Evolutionary conservation across 306 rosid species (phyloP).

Genomic region (Styphnolobium japonicum): DNA sequence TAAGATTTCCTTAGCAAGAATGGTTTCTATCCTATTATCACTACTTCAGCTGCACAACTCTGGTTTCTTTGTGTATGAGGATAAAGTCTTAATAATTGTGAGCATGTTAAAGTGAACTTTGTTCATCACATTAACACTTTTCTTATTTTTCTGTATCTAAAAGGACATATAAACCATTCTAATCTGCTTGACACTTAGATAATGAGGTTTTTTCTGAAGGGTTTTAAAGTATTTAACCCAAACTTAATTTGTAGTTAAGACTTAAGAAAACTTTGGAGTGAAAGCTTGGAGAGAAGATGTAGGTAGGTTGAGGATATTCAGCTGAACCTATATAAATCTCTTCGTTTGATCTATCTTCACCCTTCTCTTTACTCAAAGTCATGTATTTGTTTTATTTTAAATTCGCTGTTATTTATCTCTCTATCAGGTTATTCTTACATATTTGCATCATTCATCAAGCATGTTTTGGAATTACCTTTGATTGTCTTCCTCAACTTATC

Average conservation of each 20-base stretch:
- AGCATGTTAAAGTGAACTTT: slow-evolving; percentile 23
- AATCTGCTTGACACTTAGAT: not conserved
- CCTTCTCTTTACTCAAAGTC: too few species aligned
- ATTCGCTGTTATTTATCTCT: too few species aligned
- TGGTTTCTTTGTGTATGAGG: slow-evolving; percentile 38
- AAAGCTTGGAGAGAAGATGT: not conserved
- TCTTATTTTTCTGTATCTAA: not conserved
- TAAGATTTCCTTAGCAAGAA: slow-evolving; percentile 25
- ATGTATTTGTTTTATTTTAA: too few species aligned
- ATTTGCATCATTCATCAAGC: too few species aligned
- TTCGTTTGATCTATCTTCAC: not conserved
- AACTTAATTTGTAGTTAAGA: too few species aligned
- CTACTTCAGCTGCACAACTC: slow-evolving; percentile 22
- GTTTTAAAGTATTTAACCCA: too few species aligned
- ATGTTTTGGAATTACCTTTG: too few species aligned
- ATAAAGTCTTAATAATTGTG: slow-evolving; percentile 23
- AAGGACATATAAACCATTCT: not conserved
- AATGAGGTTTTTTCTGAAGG: not conserved
- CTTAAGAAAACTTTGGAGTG: too few species aligned
- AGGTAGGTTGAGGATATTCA: too few species aligned
- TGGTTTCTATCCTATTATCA: slow-evolving; percentile 17
- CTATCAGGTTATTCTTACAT: too few species aligned
- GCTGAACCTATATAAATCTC: not conserved
- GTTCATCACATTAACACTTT: not conserved
- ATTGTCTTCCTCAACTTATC: too few species aligned